phyloP scores from a whole-genome alignment of 163 green algal genomes.

The Chloroidium sp. region DNA sequence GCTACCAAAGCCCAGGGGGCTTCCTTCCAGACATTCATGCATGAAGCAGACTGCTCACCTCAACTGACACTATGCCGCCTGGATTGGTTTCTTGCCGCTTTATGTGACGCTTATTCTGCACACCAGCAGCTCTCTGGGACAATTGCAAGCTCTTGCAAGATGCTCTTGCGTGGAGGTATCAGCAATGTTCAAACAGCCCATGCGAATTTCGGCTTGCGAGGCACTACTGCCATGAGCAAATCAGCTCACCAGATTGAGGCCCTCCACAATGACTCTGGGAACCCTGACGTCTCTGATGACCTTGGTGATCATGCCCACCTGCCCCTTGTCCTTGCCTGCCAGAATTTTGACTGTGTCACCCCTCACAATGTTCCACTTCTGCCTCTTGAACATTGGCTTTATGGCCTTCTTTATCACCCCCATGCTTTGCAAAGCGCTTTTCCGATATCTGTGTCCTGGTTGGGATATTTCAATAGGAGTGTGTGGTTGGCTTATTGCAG shows the following conservation, averaged over 20 bases:
- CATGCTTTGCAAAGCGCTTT: not conserved
- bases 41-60: conserved; percentile 10
- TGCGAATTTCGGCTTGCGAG: not conserved
- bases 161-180: not conserved
- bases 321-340: conserved; percentile 38
- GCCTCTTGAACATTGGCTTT: conserved; percentile 36
- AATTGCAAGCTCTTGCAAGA: not conserved
- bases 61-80: conserved; percentile 34
- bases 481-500: too few species aligned
- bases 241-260: conserved; percentile 40
- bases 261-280: conserved; percentile 41
- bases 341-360: conserved; percentile 40
- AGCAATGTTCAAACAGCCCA: not conserved
- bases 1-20: too few species aligned
- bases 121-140: not conserved
- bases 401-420: conserved; percentile 1
- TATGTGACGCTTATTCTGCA: conserved; percentile 42
- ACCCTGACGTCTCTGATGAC: conserved; percentile 35
- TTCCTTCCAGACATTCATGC: too few species aligned
- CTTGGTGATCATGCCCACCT: conserved; percentile 33
- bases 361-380: conserved; percentile 44
- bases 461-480: too few species aligned
- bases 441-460: too few species aligned
- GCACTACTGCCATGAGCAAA: not conserved
- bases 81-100: conserved; percentile 37